phyloP scores from a whole-genome alignment of 2,329 filamentous ascomycete species.

The Fusarium illudens region DNA sequence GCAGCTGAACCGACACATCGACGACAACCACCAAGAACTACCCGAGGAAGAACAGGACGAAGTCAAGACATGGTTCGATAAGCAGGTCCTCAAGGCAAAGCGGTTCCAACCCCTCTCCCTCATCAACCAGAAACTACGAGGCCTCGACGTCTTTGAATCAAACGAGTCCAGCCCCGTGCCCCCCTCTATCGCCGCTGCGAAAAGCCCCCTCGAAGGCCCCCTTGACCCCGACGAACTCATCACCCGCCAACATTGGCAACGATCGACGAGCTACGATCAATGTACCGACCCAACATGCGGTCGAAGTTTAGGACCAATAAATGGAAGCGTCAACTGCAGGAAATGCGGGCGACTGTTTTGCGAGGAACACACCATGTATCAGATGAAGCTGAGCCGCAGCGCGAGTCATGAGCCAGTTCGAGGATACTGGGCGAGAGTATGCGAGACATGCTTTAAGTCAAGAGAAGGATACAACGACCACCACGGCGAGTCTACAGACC shows the following conservation, averaged over 20 bases:
- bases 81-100: conserved; percentile 92
- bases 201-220: conserved; percentile 52
- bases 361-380: conserved; percentile 98
- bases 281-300: conserved; percentile 91
- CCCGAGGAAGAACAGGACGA: conserved; percentile 90
- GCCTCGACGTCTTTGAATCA: conserved; percentile 91
- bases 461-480: conserved; percentile 95
- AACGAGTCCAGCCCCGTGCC: conserved; percentile 70
- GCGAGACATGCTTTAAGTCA: conserved; percentile 99
- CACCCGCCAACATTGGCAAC: conserved; percentile 89
- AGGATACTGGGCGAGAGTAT: conserved; percentile 93
- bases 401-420: conserved; percentile 89
- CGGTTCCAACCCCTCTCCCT: conserved; percentile 90
- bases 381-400: conserved; percentile 94
- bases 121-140: conserved; percentile 92
- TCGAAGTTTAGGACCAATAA: conserved; percentile 78
- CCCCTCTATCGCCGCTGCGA: conserved; percentile 48
- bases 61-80: conserved; percentile 96
- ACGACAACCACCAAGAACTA: conserved; percentile 89
- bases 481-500: conserved; percentile 74
- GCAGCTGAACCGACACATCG: conserved; percentile 86
- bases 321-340: conserved; percentile 89
- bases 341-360: conserved; percentile 95
- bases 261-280: conserved; percentile 73
- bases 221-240: conserved; percentile 90